Conservation (phyloP, 129 eudicot species). For the Lactuca sativa region DNA sequence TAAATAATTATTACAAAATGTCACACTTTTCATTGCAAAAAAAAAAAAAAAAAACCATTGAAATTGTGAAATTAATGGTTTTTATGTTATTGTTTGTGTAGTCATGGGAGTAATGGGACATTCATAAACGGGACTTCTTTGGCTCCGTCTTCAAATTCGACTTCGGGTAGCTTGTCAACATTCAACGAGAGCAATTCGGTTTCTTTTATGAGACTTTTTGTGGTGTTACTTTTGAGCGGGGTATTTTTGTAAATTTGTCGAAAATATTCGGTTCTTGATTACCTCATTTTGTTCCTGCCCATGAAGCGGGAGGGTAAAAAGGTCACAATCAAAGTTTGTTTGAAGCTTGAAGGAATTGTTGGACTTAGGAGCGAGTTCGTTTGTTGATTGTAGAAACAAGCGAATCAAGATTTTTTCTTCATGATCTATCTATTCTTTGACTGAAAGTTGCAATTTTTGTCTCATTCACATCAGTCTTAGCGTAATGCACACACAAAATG, state of each 20-base stretch:
- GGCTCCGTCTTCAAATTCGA: slow-evolving; percentile 73
- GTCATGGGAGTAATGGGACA: slow-evolving; percentile 64
- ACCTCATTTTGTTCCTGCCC: slow-evolving; percentile 52
- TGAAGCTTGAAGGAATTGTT: slow-evolving; percentile 11
- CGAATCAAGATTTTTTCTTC: slow-evolving; percentile 20
- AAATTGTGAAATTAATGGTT: not conserved
- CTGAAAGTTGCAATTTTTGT: not conserved
- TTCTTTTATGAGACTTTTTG: slow-evolving; percentile 22
- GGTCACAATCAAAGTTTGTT: slow-evolving; percentile 20
- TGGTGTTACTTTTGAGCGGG: slow-evolving; percentile 33
- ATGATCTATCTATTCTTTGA: slow-evolving; percentile 29
- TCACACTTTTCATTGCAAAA: not conserved
- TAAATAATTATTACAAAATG: not conserved
- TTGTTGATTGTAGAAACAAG: slow-evolving; percentile 40
- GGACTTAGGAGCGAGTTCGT: slow-evolving; percentile 32
- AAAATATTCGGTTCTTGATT: slow-evolving; percentile 19
- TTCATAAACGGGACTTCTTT: slow-evolving; percentile 50
- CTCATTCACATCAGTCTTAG: not conserved
- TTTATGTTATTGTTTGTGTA: slow-evolving; percentile 32
- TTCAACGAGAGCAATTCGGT: slow-evolving; percentile 12
- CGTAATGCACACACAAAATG: not conserved
- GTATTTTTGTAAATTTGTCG: slow-evolving; percentile 39
- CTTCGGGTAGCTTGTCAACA: slow-evolving; percentile 39
- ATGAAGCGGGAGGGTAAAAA: slow-evolving; percentile 21
- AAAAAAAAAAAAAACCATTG: not conserved